These are phyloP conservation scores for Dactylellina cionopaga DNA, from an alignment of 2,329 filamentous ascomycete species.

Conservation along the genomic window DNA sequence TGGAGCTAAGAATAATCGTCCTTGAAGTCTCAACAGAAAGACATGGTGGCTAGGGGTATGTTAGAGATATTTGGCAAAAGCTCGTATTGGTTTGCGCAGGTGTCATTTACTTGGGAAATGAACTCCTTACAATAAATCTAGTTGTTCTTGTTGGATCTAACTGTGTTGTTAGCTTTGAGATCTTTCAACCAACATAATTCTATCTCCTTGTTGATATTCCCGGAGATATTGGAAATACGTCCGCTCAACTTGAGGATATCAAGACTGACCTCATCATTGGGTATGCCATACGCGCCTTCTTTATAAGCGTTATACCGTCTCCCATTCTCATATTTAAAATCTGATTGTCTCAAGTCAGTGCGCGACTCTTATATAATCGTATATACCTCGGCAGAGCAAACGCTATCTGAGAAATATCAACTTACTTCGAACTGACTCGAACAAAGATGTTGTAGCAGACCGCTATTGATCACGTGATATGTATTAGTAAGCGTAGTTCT, in stretches of 20 bases:
- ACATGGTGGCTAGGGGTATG: conserved; percentile 62
- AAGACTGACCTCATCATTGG: conserved; percentile 64
- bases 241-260: neutral
- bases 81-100: too few species aligned
- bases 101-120: neutral
- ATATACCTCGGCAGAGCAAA: neutral
- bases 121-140: conserved; percentile 45
- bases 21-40: conserved; percentile 64
- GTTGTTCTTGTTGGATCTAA: conserved; percentile 50
- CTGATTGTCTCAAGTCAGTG: conserved; percentile 5
- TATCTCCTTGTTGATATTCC: too few species aligned
- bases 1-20: conserved; percentile 64
- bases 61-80: too few species aligned
- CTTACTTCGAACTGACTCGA: conserved; percentile 47
- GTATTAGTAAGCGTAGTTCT: neutral
- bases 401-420: neutral
- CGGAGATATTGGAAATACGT: too few species aligned
- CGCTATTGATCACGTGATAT: conserved; percentile 37
- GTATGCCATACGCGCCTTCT: conserved; percentile 65
- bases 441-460: conserved; percentile 47
- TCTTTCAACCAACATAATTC: too few species aligned
- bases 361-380: neutral
- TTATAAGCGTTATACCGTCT: conserved; percentile 66
- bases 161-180: neutral
- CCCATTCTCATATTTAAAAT: conserved; percentile 55